These are phyloP conservation scores for Colletotrichum euphorbiae DNA, from an alignment of 2,329 filamentous ascomycete species.

Conservation along the genomic window DNA sequence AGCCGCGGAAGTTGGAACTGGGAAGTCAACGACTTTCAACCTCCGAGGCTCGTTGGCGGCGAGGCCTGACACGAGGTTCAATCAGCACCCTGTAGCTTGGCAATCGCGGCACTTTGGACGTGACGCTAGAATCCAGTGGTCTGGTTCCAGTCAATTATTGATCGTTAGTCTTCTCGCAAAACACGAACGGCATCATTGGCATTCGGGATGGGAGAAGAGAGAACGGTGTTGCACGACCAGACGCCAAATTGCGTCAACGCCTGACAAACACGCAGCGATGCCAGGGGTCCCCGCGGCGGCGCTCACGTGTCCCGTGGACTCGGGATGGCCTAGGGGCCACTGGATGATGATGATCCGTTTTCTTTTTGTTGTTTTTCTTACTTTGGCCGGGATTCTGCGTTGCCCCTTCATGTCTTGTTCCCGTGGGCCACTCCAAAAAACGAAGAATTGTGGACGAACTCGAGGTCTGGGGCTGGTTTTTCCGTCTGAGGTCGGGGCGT, in stretches of 20 bases:
- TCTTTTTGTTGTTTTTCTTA: not conserved
- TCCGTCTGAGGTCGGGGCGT: not conserved
- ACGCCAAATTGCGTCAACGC: not conserved
- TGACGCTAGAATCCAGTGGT: slow-evolving; percentile 32
- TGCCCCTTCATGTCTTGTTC: slow-evolving; percentile 15
- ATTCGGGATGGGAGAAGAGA: slow-evolving; percentile 25
- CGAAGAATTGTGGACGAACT: slow-evolving; percentile 12
- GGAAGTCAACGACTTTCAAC: too few relatives aligned
- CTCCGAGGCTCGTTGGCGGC: slow-evolving; percentile 30
- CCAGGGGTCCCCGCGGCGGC: not conserved
- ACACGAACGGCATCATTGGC: slow-evolving; percentile 5
- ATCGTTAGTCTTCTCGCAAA: not conserved
- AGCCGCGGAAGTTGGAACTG: not conserved
- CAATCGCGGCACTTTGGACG: slow-evolving; percentile 8
- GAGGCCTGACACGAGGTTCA: slow-evolving; percentile 18
- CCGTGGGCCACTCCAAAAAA: slow-evolving; percentile 1
- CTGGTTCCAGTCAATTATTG: slow-evolving; percentile 5
- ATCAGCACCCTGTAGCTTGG: not conserved
- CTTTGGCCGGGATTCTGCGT: not conserved
- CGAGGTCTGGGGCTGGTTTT: slow-evolving; percentile 11
- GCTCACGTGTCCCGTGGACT: slow-evolving; percentile 18
- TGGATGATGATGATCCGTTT: too few relatives aligned
- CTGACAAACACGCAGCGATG: slow-evolving; percentile 2
- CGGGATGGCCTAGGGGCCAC: slow-evolving; percentile 10
- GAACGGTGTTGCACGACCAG: slow-evolving; percentile 8